Percentiles rank a stretch among this genome's conserved stretches.
Evolutionary conservation across 441 rosid genomes (phyloP).

Genomic region (Eruca vesicaria): DNA sequence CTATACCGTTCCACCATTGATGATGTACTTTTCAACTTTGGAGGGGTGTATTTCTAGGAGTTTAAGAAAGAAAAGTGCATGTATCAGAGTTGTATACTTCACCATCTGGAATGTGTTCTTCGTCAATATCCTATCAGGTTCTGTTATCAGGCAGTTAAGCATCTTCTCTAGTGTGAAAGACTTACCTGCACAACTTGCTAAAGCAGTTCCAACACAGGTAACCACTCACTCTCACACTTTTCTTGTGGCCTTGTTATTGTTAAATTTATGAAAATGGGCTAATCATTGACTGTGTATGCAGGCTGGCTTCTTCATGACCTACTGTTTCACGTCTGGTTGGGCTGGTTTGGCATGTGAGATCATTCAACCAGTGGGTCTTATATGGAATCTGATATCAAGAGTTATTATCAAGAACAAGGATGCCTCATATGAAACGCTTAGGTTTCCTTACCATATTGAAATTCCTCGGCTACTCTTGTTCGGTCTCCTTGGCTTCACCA

Average conservation of each 20-base stretch:
- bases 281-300: constrained; percentile 38
- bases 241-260: background rate
- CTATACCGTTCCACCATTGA: constrained; percentile 79
- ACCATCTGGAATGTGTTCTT: constrained; percentile 95
- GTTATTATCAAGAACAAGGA: constrained; percentile 41
- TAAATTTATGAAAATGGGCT: constrained; percentile 9
- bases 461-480: constrained; percentile 79
- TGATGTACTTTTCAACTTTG: constrained; percentile 77
- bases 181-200: constrained; percentile 70
- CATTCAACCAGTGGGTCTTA: constrained; percentile 68
- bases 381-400: constrained; percentile 44
- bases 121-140: constrained; percentile 79
- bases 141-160: constrained; percentile 57
- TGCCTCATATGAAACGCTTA: constrained; percentile 37
- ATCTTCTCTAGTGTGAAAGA: constrained; percentile 64
- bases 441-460: constrained; percentile 94
- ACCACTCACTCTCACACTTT: constrained; percentile 3
- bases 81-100: constrained; percentile 76
- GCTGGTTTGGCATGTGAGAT: constrained; percentile 83
- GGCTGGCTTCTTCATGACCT: constrained; percentile 96
- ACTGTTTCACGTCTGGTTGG: constrained; percentile 93
- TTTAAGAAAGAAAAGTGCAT: constrained; percentile 83
- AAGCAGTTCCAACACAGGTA: constrained; percentile 84
- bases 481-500: constrained; percentile 84
- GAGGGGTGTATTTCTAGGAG: constrained; percentile 83